Percentiles rank a stretch among this genome's conserved stretches.
These are phyloP conservation scores for Alternaria infectoria DNA, from an alignment of 2,329 filamentous ascomycete species.

Conservation along the genomic window DNA sequence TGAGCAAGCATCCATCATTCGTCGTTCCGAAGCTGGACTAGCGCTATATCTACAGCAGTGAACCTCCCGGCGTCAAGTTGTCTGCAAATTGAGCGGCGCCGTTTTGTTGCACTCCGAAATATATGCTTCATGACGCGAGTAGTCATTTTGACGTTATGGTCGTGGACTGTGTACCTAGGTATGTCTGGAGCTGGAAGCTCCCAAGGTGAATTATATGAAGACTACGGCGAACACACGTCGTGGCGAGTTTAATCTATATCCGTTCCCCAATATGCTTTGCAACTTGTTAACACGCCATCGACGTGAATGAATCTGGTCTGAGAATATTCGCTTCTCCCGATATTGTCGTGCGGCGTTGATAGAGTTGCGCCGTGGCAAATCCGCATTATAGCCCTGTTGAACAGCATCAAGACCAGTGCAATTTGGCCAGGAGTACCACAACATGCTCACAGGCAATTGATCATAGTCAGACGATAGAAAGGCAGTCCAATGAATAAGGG, in stretches of 20 bases:
- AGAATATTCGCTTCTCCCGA: neutral
- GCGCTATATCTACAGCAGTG: neutral
- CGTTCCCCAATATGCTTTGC: neutral
- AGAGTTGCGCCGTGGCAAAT: neutral
- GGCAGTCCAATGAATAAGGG: neutral
- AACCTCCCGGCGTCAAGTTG: neutral
- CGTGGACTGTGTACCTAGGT: neutral
- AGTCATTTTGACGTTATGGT: neutral
- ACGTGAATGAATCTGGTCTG: neutral
- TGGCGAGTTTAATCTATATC: neutral
- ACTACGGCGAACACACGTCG: fast-evolving
- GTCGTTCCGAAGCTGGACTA: neutral
- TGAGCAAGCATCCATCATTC: neutral
- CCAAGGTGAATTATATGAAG: neutral
- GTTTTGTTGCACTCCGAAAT: neutral
- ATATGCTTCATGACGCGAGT: neutral
- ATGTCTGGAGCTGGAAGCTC: neutral
- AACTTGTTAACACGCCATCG: neutral
- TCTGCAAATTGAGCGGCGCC: neutral
- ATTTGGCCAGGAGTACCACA: neutral
- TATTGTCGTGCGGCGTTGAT: neutral
- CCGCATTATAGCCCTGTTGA: neutral
- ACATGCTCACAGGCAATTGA: neutral
- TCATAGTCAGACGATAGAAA: neutral
- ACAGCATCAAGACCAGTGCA: neutral